A percentile compares a stretch with the other conserved stretches of the same genome.
phyloP scores from a whole-genome alignment of 2,329 filamentous ascomycete genomes.

The Monosporascus sp. region DNA sequence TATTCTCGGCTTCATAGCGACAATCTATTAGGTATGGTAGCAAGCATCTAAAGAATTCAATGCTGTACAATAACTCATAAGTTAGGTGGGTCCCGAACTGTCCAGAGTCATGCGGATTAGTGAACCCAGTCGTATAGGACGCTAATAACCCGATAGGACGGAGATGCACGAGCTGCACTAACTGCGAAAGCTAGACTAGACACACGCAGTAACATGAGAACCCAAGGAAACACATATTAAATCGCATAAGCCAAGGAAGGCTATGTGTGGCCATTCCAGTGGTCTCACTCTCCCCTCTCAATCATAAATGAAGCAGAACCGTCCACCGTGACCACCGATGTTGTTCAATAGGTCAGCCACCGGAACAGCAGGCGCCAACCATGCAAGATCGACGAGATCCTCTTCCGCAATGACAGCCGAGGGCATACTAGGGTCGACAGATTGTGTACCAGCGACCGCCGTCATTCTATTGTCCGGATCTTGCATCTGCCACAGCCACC shows the following conservation, averaged over 20 bases:
- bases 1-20: too few relatives aligned
- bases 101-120: too few relatives aligned
- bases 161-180: neutral
- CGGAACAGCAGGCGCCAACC: neutral
- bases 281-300: neutral
- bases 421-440: neutral
- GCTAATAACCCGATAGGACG: too few relatives aligned
- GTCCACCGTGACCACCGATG: neutral
- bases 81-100: too few relatives aligned
- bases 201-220: too few relatives aligned
- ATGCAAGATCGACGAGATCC: neutral
- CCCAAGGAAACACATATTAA: too few relatives aligned
- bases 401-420: neutral
- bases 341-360: neutral
- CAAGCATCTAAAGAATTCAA: too few relatives aligned
- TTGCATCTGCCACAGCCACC: neutral
- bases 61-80: too few relatives aligned
- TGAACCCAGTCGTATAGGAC: too few relatives aligned
- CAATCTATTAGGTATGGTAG: too few relatives aligned
- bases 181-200: neutral
- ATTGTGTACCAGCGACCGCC: neutral
- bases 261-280: neutral
- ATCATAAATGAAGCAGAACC: neutral
- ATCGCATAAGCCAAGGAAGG: neutral
- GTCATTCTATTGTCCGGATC: neutral